phyloP scores from a whole-genome alignment of 305 asterid genomes.

The Solanum hybrid region DNA sequence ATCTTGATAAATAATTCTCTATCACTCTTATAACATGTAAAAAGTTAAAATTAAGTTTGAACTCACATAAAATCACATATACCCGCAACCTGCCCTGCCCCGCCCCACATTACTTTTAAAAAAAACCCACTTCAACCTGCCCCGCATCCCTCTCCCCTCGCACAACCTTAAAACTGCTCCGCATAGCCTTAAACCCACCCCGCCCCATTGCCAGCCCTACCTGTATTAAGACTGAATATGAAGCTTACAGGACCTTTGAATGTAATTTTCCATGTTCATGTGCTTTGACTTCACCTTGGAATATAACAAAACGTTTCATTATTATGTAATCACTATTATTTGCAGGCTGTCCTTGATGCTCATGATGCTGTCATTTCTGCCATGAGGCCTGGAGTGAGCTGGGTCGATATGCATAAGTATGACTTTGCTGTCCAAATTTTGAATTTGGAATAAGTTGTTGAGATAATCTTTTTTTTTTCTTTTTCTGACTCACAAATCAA shows the following conservation, averaged over 20 bases:
- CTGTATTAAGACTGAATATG: not conserved
- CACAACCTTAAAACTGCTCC: not conserved
- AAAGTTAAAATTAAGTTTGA: not conserved
- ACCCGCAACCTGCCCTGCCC: not conserved
- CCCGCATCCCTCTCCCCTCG: not conserved
- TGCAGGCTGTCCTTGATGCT: constrained; percentile 92
- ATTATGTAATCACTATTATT: constrained; percentile 4
- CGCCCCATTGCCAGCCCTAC: not conserved
- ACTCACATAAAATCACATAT: not conserved
- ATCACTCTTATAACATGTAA: not conserved
- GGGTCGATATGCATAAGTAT: constrained; percentile 97
- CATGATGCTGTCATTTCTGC: constrained; percentile 89
- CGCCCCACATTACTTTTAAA: not conserved
- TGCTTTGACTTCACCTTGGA: not conserved
- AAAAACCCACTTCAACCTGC: not conserved
- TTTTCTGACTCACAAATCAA: not conserved
- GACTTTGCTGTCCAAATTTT: constrained; percentile 16
- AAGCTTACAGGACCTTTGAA: not conserved
- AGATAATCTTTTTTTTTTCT: not conserved
- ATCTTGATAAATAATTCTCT: not conserved
- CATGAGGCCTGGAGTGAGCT: constrained; percentile 81
- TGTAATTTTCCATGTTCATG: not conserved
- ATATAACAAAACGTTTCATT: not conserved
- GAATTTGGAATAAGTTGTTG: not conserved
- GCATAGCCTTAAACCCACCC: not conserved